Conservation (phyloP, 2,329 filamentous ascomycete species). For the Chrysosporium queenslandicum region DNA sequence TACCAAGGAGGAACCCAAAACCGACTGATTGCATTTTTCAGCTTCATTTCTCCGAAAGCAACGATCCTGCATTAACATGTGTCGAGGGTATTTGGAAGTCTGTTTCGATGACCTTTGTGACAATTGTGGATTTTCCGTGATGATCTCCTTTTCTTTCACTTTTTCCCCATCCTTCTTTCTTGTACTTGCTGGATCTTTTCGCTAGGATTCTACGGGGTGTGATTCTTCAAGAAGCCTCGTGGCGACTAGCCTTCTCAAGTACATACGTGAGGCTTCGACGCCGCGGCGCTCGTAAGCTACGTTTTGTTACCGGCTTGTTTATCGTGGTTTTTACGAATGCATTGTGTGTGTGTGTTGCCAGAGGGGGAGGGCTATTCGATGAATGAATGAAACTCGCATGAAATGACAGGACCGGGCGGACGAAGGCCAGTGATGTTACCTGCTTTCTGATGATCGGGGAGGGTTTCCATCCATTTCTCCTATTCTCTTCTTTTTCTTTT, state of each 20-base stretch:
- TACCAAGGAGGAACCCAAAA: slow-evolving; percentile 19
- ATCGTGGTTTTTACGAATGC: neutral
- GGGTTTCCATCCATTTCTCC: slow-evolving; percentile 1
- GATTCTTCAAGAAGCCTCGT: neutral
- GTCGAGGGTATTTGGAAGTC: neutral
- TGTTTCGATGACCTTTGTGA: neutral
- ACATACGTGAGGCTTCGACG: neutral
- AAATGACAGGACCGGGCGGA: neutral
- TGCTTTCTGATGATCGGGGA: slow-evolving; percentile 6
- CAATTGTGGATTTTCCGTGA: neutral
- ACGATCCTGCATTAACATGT: neutral
- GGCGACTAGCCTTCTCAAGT: neutral
- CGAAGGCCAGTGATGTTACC: slow-evolving; percentile 1
- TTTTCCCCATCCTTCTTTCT: slow-evolving; percentile 13
- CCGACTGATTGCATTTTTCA: slow-evolving; percentile 21
- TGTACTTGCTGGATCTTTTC: neutral
- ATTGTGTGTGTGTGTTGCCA: neutral
- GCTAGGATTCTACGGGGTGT: neutral
- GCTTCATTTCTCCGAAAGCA: neutral
- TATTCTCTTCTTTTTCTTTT: neutral
- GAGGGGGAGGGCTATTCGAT: slow-evolving; percentile 2
- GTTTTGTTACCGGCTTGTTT: neutral
- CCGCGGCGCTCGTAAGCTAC: neutral
- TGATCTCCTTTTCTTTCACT: slow-evolving; percentile 10
- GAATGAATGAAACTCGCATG: slow-evolving; percentile 11